Conservation (phyloP, 129 eudicot species). For the Flaveria trinervia region DNA sequence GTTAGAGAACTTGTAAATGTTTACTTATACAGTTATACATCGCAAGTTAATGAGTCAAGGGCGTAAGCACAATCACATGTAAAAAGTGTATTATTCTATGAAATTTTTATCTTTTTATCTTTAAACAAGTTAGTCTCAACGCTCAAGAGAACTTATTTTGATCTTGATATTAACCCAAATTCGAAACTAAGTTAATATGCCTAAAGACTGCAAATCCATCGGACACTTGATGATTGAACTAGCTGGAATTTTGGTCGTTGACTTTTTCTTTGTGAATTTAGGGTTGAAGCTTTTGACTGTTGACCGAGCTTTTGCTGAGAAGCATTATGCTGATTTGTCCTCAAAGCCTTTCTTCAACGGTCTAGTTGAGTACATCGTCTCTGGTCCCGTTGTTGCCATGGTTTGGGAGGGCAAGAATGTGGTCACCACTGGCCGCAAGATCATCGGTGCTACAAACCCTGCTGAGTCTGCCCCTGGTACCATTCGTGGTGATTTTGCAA, state of each 20-base stretch:
- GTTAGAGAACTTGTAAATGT: background rate
- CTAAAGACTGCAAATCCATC: background rate
- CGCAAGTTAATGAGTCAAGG: background rate
- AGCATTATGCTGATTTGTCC: slow-evolving; percentile 88
- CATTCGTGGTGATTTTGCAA: slow-evolving; percentile 95
- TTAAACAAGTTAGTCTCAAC: background rate
- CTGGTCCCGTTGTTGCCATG: slow-evolving; percentile 97
- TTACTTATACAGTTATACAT: background rate
- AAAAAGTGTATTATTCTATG: background rate
- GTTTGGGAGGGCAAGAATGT: slow-evolving; percentile 97
- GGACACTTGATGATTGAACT: background rate
- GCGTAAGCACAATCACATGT: background rate
- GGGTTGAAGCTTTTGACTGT: slow-evolving; percentile 82
- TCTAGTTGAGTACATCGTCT: slow-evolving; percentile 79
- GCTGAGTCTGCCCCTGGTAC: slow-evolving; percentile 92
- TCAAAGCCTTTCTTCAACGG: slow-evolving; percentile 88
- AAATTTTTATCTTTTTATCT: background rate
- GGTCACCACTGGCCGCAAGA: slow-evolving; percentile 77
- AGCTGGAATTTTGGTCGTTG: background rate
- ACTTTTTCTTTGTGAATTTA: slow-evolving; percentile 11
- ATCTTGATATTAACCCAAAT: background rate
- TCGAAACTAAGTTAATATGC: background rate
- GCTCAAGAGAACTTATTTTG: background rate
- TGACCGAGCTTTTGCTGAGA: slow-evolving; percentile 82
- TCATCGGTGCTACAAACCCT: slow-evolving; percentile 98